Evolutionary conservation across 768 basidiomycete genomes (phyloP).

Genomic region (Imleria badia): DNA sequence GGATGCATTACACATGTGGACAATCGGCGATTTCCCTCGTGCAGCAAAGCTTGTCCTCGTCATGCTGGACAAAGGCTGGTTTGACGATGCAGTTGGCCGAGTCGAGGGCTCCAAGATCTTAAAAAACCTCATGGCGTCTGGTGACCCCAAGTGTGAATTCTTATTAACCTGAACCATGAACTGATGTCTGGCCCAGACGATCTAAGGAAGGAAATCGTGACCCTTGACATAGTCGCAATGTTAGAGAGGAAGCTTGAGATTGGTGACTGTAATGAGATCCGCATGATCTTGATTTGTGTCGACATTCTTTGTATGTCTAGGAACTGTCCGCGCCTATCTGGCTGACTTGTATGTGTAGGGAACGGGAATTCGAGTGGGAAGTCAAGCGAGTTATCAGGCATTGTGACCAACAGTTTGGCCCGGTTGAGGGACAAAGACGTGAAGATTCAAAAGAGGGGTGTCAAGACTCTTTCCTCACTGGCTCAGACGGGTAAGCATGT

Average conservation of each 20-base stretch:
- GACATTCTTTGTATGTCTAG: neutral
- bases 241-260: neutral
- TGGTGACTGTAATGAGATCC: neutral
- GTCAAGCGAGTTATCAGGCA: neutral
- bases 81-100: slow-evolving; percentile 11
- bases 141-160: neutral
- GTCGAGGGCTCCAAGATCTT: slow-evolving; percentile 8
- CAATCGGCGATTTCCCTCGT: neutral
- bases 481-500: too few relatives aligned
- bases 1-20: neutral
- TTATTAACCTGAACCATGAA: neutral
- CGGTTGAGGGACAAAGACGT: neutral
- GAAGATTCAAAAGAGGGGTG: too few relatives aligned
- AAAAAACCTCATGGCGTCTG: neutral
- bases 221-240: neutral
- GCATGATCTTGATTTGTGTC: slow-evolving; percentile 3
- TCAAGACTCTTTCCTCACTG: too few relatives aligned
- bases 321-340: neutral
- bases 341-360: neutral
- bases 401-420: neutral
- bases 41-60: neutral
- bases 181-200: neutral
- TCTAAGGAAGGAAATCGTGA: neutral
- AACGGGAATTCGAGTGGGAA: fast-evolving
- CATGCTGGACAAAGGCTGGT: slow-evolving; percentile 15